These are phyloP conservation scores for Phoma sp. DNA, from an alignment of 2,329 filamentous ascomycete species.

Conservation along the genomic window DNA sequence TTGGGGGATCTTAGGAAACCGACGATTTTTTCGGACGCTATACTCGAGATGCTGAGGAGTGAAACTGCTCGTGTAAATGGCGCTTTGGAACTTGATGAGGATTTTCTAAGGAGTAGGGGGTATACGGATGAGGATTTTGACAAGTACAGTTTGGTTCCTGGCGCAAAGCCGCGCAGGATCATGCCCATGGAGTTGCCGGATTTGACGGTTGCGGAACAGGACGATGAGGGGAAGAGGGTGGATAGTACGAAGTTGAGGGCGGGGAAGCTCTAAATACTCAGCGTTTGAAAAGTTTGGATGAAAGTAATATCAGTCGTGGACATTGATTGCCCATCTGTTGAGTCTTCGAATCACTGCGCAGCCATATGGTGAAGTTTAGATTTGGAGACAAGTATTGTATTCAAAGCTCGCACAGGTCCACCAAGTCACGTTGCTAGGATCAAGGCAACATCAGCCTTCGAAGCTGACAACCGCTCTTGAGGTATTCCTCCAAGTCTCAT, in stretches of 20 bases:
- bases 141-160: constrained; percentile 73
- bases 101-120: constrained; percentile 73
- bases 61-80: constrained; percentile 71
- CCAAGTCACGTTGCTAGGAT: too few relatives aligned
- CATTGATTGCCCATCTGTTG: neutral
- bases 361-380: too few relatives aligned
- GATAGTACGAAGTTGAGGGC: constrained; percentile 62
- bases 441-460: too few relatives aligned
- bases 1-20: constrained; percentile 67
- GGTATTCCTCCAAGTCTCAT: too few relatives aligned
- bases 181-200: constrained; percentile 76
- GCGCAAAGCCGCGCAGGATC: constrained; percentile 71
- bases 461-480: too few relatives aligned
- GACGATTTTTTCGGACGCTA: constrained; percentile 79
- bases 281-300: neutral
- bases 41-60: constrained; percentile 72
- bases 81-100: constrained; percentile 75
- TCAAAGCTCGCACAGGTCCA: too few relatives aligned
- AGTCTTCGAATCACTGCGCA: neutral
- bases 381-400: too few relatives aligned
- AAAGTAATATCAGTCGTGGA: neutral
- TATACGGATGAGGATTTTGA: constrained; percentile 68
- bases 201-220: constrained; percentile 76
- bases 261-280: constrained; percentile 19
- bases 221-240: constrained; percentile 75